These are phyloP conservation scores for Globisporangium yorkense DNA, from an alignment of 352 stramenopile genomes.

Conservation along the genomic window DNA sequence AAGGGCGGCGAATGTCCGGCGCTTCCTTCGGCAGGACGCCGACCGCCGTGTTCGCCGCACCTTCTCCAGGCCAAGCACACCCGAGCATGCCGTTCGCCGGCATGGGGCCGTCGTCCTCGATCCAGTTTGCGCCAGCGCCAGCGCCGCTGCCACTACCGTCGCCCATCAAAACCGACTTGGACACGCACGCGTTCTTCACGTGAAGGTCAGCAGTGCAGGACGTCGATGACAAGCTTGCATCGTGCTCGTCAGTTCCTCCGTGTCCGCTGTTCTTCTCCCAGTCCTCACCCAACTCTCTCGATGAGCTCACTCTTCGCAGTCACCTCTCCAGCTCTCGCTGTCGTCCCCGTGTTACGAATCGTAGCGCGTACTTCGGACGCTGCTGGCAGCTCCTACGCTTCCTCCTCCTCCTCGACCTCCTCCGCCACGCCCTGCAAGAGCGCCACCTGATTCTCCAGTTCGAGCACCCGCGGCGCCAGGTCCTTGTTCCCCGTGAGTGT, in stretches of 20 bases:
- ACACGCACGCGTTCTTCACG: constrained; percentile 84
- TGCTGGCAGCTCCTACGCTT: constrained; percentile 7
- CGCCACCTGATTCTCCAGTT: constrained; percentile 58
- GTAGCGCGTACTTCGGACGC: background rate
- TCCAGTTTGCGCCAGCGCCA: background rate
- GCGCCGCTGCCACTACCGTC: constrained; percentile 63
- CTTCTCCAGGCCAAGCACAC: background rate
- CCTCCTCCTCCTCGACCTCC: constrained; percentile 42
- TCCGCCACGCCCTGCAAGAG: constrained; percentile 43
- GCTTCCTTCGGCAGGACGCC: background rate
- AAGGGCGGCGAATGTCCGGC: constrained; percentile 12
- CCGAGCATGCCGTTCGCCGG: background rate
- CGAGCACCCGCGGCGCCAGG: constrained; percentile 44
- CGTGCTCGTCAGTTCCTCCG: too few species aligned
- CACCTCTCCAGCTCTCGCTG: too few species aligned
- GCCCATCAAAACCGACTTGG: constrained; percentile 80
- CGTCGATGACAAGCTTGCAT: too few species aligned
- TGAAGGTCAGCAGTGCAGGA: constrained; percentile 19
- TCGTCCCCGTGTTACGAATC: background rate
- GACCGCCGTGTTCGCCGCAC: background rate
- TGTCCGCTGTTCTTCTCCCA: too few species aligned
- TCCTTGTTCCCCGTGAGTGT: constrained; percentile 83
- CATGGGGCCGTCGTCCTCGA: background rate
- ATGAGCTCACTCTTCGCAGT: too few species aligned
- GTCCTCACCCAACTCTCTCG: too few species aligned